phyloP scores from a whole-genome alignment of 169 alveolate genomes.

The Plasmodium relictum region DNA sequence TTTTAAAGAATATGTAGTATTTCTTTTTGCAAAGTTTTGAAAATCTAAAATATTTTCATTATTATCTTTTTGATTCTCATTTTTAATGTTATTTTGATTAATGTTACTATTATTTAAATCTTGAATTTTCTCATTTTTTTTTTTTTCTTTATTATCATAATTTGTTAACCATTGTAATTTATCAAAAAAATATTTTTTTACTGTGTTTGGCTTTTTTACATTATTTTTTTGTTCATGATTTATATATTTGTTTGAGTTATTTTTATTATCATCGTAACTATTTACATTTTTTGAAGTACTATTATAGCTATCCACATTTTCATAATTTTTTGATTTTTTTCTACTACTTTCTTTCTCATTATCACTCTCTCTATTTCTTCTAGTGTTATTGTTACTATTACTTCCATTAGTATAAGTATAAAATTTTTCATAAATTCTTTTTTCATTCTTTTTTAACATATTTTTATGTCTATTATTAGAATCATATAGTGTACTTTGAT shows the following conservation, averaged over 20 bases:
- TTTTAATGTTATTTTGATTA: background rate
- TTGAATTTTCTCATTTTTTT: conserved; percentile 17
- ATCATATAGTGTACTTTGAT: background rate
- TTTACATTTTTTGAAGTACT: background rate
- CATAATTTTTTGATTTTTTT: conserved; percentile 33
- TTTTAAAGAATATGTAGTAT: background rate
- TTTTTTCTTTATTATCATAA: conserved; percentile 50
- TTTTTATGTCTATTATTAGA: conserved; percentile 5
- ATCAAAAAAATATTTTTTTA: conserved; percentile 47
- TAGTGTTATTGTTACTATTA: conserved; percentile 40
- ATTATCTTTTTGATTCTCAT: background rate
- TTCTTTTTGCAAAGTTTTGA: background rate
- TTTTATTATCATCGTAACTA: background rate
- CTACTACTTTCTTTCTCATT: conserved; percentile 28
- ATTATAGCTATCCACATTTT: conserved; percentile 10
- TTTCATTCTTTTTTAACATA: conserved; percentile 34
- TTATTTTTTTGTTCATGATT: background rate
- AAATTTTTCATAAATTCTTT: conserved; percentile 51
- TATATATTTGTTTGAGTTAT: background rate
- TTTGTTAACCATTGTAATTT: conserved; percentile 43
- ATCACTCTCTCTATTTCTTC: conserved; percentile 22
- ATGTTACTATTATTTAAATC: background rate
- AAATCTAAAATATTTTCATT: background rate
- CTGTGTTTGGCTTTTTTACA: conserved; percentile 24
- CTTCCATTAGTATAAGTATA: conserved; percentile 21